A percentile compares a stretch with the other conserved stretches of the same genome.
phyloP scores from a whole-genome alignment of 768 basidiomycete species.

The Suillus discolor region DNA sequence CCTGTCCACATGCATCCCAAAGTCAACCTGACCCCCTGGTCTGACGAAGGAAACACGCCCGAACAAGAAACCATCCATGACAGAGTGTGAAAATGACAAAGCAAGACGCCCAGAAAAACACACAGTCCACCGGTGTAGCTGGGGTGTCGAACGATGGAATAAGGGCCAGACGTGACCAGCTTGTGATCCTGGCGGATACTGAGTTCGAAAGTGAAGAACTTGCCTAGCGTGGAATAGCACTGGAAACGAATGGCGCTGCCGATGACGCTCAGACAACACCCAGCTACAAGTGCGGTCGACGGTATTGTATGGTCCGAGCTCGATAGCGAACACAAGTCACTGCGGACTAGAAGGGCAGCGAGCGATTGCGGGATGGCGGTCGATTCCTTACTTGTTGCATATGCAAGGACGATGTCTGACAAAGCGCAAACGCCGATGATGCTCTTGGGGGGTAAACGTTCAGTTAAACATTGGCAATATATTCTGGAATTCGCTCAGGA shows the following conservation, averaged over 20 bases:
- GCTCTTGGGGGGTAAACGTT: background rate
- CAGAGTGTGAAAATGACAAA: constrained; percentile 5
- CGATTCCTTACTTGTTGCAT: background rate
- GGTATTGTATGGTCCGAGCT: background rate
- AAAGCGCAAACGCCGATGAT: background rate
- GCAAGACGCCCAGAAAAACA: constrained; percentile 6
- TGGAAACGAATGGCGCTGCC: constrained; percentile 33
- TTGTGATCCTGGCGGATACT: constrained; percentile 37
- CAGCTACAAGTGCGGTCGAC: constrained; percentile 14
- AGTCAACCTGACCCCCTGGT: background rate
- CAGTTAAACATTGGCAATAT: background rate
- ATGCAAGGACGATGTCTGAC: constrained; percentile 4
- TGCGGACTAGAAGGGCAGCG: background rate
- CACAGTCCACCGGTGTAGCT: constrained; percentile 13
- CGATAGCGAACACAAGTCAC: background rate
- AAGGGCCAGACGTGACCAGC: constrained; percentile 43
- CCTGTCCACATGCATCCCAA: constrained; percentile 5
- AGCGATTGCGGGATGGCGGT: background rate
- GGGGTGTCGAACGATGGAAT: constrained; percentile 44
- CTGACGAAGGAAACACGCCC: constrained; percentile 6
- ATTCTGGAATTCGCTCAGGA: background rate
- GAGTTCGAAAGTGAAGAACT: constrained; percentile 43
- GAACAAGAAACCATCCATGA: constrained; percentile 14
- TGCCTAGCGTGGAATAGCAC: constrained; percentile 38
- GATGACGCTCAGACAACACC: constrained; percentile 21